Evolutionary conservation across 176 grass and related monocot genomes (phyloP), one percentile per base, ranked within the genome.

Genomic region (Avena eriantha): DNA sequence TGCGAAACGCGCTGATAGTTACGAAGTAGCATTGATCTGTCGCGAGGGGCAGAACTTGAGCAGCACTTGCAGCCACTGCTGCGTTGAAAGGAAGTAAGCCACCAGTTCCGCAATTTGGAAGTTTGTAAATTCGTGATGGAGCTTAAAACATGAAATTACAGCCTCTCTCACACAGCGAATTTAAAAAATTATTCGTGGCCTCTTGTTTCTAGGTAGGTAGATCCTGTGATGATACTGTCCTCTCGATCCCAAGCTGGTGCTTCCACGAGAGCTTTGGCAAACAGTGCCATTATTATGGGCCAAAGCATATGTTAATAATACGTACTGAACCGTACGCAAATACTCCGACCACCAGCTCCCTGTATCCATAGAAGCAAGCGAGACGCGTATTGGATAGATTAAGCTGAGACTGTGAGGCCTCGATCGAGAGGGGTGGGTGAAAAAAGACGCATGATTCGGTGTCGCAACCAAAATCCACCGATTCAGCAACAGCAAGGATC

Each of bases 371-470:
- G 2, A 24, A 43, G n/a, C 5, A 24, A n/a, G 70, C 7, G 13
- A 66, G 15, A 72, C 1, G 4, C 3, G 23, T 16, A 1, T 17
- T 15, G 3, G 4, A 54, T 53, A 53, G 15, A 53, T 53, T 53
- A 53, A 53, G 13, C 50, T 14, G 15, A 17, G 0, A 51, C 15
- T 54, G 43, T 46, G 8, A 46, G 7, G 8, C 36, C 36, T 39
- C 45, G 51, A 54, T 39, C 45, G 51, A 54, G 51, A 19, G 29
- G 4, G 4, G 12, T 18, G 19, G 10, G 4, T 15, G 10, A 18
- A 14, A 82, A 88, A 88, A 84, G 81, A 54, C 15, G n/a, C 43
- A 85, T 74, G 87, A 89, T 89, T 64, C 61, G 55, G 21, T 6
- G 39, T 48, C 6, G 29, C 29, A 29, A 16, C 15, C 4, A 54